Conservation (phyloP, 2,329 filamentous ascomycete species). For the Furcasterigmium sp. region DNA sequence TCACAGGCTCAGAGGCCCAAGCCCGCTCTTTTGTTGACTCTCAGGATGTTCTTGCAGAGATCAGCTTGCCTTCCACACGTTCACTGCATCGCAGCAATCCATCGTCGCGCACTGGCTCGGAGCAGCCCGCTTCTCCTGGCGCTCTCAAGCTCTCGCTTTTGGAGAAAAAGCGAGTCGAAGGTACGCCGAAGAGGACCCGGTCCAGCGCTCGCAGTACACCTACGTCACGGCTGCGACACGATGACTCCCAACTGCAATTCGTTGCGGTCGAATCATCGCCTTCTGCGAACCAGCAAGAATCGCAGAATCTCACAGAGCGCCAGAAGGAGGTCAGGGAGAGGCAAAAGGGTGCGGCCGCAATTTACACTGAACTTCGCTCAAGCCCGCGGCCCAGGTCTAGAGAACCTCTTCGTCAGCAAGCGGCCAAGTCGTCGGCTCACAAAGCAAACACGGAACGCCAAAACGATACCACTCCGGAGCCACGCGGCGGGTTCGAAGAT, state of each 20-base stretch:
- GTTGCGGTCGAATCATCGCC: constrained; percentile 60
- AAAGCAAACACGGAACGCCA: constrained; percentile 12
- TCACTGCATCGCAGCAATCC: constrained; percentile 15
- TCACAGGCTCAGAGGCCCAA: constrained; percentile 29
- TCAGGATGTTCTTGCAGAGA: constrained; percentile 35
- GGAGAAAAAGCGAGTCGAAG: constrained; percentile 16
- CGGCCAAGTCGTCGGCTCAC: constrained; percentile 3
- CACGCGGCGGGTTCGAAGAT: constrained; percentile 37
- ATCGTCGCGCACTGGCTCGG: constrained; percentile 5
- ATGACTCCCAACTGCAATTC: constrained; percentile 80
- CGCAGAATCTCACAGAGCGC: constrained; percentile 71
- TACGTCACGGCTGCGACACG: constrained; percentile 57
- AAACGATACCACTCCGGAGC: constrained; percentile 41
- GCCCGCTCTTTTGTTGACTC: constrained; percentile 40
- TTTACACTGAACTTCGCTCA: constrained; percentile 65
- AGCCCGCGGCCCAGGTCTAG: constrained; percentile 30
- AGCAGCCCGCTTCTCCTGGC: constrained; percentile 20
- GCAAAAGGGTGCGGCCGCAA: constrained; percentile 56
- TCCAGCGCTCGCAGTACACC: constrained; percentile 3
- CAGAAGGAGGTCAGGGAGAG: constrained; percentile 74
- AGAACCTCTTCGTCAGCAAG: constrained; percentile 7
- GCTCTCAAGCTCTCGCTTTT: constrained; percentile 25
- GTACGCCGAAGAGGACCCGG: constrained; percentile 14
- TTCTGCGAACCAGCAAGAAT: constrained; percentile 47
- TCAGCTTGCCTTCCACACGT: constrained; percentile 15